A percentile compares a stretch with the other conserved stretches of the same genome.
phyloP scores from a whole-genome alignment of 306 rosid species.

The Mimosa pudica region DNA sequence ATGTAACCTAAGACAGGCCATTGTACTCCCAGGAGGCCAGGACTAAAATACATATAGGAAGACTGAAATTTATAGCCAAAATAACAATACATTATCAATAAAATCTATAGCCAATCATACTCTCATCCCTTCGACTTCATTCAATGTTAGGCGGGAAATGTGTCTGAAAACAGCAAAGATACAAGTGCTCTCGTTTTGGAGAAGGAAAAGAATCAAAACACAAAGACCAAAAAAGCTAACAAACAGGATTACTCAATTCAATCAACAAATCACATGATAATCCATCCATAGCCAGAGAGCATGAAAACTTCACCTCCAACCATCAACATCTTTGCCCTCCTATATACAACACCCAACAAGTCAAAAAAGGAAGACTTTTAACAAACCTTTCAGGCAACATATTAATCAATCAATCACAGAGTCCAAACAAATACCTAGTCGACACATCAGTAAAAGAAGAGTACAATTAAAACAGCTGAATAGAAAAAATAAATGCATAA shows the following conservation, averaged over 20 bases:
- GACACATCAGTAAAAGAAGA: background rate
- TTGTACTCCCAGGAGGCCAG: background rate
- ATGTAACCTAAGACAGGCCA: background rate
- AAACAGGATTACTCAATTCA: background rate
- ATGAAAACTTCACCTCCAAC: background rate
- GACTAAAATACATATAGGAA: background rate
- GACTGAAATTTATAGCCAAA: background rate
- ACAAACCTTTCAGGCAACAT: background rate
- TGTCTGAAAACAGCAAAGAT: background rate
- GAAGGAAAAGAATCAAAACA: background rate
- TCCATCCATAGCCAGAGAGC: background rate
- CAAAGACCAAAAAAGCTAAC: background rate
- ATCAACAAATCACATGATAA: background rate
- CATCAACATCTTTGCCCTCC: background rate
- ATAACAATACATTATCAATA: too few relatives aligned
- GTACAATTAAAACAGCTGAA: background rate
- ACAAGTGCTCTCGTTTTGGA: background rate
- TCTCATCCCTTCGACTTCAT: background rate
- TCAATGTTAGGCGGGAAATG: background rate
- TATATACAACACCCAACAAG: background rate
- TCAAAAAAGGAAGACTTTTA: background rate
- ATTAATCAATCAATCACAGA: background rate
- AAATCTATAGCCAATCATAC: background rate
- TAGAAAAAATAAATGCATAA: background rate
- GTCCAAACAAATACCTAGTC: background rate